Conservation (phyloP, 2,329 filamentous ascomycete genomes). For the Calycina herbarum region DNA sequence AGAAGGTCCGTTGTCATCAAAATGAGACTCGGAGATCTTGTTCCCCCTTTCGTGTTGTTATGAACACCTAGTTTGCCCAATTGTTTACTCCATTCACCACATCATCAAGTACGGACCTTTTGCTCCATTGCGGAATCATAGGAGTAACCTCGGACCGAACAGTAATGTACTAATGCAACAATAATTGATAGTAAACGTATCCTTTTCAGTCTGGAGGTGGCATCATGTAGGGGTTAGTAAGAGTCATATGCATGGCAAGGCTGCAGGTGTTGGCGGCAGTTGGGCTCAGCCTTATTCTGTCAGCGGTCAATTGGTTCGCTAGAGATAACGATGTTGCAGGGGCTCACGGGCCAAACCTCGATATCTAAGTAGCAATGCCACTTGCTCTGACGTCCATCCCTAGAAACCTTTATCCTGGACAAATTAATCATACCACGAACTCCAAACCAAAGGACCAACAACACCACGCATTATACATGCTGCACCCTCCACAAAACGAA, state of each 20-base stretch:
- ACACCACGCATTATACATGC: slow-evolving; percentile 12
- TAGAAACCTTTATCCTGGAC: background rate
- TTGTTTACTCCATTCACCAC: background rate
- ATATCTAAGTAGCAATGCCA: slow-evolving; percentile 7
- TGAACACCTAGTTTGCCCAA: background rate
- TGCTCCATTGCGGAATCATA: background rate
- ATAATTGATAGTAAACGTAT: background rate
- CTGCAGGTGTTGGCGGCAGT: slow-evolving; percentile 10
- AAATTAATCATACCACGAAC: background rate
- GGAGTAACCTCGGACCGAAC: background rate
- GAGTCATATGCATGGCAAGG: slow-evolving; percentile 3
- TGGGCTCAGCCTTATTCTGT: slow-evolving; percentile 12
- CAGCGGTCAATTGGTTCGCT: slow-evolving; percentile 11
- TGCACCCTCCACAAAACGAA: slow-evolving; percentile 15
- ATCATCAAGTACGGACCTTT: too few relatives aligned
- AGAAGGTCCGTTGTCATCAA: background rate
- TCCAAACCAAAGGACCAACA: background rate
- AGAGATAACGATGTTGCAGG: background rate
- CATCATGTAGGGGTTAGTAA: background rate
- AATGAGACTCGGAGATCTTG: background rate
- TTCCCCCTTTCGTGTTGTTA: background rate
- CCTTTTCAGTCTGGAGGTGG: background rate
- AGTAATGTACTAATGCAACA: background rate
- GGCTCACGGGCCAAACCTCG: slow-evolving; percentile 1
- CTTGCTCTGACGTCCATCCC: slow-evolving; percentile 6